Percentiles rank a stretch among this genome's conserved stretches.
Evolutionary conservation across 164 flowering plant genomes (phyloP).

Genomic region (Aristolochia contorta): DNA sequence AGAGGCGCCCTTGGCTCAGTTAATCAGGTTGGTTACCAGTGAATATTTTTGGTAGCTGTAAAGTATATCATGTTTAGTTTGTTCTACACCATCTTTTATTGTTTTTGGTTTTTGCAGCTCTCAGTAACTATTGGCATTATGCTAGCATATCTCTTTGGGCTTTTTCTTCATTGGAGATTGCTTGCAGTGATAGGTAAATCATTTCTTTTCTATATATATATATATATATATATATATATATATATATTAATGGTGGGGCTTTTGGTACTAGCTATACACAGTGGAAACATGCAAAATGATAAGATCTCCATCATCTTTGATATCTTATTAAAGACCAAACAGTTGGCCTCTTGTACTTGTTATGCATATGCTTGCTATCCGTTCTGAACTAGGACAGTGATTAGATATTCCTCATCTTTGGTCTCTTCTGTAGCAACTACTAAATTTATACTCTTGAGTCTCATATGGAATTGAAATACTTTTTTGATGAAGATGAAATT

Average conservation of each 20-base stretch:
- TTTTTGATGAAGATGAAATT: no score
- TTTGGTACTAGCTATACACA: neutral
- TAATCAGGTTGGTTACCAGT: constrained; percentile 44
- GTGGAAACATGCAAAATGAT: no score
- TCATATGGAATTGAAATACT: no score
- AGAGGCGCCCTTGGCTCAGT: constrained; percentile 65
- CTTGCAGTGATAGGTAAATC: constrained; percentile 75
- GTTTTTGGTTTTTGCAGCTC: constrained; percentile 40
- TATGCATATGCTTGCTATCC: no score
- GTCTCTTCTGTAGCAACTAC: no score
- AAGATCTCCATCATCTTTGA: no score
- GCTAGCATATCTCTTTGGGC: constrained; percentile 76
- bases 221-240: neutral
- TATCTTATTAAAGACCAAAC: no score
- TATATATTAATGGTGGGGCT: neutral
- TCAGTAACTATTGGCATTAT: constrained; percentile 77
- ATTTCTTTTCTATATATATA: neutral
- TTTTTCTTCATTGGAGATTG: constrained; percentile 67
- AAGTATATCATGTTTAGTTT: neutral
- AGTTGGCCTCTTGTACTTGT: no score
- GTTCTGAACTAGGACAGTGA: no score
- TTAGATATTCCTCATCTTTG: no score
- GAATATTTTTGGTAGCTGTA: neutral
- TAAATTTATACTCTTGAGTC: no score
- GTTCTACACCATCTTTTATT: neutral